phyloP scores from a whole-genome alignment of 768 basidiomycete genomes.

The Lactifluus volemus region DNA sequence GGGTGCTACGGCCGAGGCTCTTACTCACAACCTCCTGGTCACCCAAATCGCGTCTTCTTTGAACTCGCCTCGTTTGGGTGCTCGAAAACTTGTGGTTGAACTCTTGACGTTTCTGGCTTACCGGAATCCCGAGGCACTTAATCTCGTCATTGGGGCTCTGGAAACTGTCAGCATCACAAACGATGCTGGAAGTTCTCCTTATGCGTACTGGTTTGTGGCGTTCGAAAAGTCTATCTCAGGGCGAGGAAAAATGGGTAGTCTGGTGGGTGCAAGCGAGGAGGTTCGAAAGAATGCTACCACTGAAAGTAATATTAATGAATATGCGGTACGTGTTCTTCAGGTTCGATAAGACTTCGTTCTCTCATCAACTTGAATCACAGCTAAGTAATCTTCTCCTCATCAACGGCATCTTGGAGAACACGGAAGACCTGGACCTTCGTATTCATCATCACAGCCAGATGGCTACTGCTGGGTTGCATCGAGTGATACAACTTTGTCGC shows the following conservation, averaged over 20 bases:
- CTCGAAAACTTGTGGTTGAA: conserved; percentile 72
- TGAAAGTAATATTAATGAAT: conserved; percentile 70
- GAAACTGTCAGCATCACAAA: conserved; percentile 65
- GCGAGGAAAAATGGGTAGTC: conserved; percentile 88
- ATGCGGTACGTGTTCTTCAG: conserved; percentile 53
- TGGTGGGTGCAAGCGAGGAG: conserved; percentile 93
- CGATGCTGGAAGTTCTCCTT: conserved; percentile 46
- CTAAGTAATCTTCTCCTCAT: conserved; percentile 66
- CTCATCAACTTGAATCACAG: conserved; percentile 28
- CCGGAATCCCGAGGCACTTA: conserved; percentile 49
- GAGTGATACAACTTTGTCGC: conserved; percentile 62
- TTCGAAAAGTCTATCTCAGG: conserved; percentile 70
- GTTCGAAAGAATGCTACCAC: conserved; percentile 57
- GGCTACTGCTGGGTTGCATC: conserved; percentile 76
- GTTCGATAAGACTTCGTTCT: not conserved
- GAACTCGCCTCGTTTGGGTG: conserved; percentile 69
- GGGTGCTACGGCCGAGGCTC: conserved; percentile 58
- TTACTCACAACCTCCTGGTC: conserved; percentile 64
- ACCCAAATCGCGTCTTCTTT: conserved; percentile 75
- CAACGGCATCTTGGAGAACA: conserved; percentile 50
- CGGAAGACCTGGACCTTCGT: conserved; percentile 76
- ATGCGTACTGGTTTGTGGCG: conserved; percentile 85
- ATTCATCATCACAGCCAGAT: conserved; percentile 83
- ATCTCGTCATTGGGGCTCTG: conserved; percentile 65
- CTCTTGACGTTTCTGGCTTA: conserved; percentile 67